Conservation (phyloP, 306 rosid species). For the Cercis canadensis region DNA sequence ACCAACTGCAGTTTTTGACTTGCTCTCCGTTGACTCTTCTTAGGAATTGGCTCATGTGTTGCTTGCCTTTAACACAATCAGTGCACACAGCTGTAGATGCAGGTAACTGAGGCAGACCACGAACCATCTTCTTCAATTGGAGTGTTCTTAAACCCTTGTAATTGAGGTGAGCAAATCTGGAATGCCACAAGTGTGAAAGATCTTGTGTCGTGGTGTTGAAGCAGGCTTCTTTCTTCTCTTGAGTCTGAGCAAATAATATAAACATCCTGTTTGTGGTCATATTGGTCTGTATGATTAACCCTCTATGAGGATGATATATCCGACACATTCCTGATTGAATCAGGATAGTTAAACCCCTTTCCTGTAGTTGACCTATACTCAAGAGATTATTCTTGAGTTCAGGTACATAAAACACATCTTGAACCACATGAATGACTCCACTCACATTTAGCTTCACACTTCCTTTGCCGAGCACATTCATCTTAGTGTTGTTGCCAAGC, state of each 20-base stretch:
- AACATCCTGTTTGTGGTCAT: background rate
- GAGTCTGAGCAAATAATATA: background rate
- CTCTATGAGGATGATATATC: constrained; percentile 1
- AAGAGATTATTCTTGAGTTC: too few relatives aligned
- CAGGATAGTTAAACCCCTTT: too few relatives aligned
- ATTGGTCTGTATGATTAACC: background rate
- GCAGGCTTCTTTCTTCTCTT: background rate
- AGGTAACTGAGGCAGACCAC: background rate
- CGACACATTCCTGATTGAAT: background rate
- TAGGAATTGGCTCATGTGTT: background rate
- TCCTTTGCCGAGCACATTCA: constrained; percentile 26
- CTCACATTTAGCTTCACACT: background rate
- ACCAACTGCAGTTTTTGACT: too few relatives aligned
- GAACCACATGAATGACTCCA: background rate
- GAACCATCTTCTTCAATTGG: background rate
- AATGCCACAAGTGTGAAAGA: too few relatives aligned
- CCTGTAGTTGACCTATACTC: too few relatives aligned
- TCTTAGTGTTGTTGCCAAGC: constrained; percentile 26
- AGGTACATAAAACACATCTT: too few relatives aligned
- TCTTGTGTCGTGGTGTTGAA: background rate
- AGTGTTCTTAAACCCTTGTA: background rate
- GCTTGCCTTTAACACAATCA: background rate
- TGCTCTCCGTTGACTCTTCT: background rate
- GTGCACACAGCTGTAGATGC: background rate
- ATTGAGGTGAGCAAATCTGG: too few relatives aligned